These are phyloP conservation scores for Tritrichomonas musculus DNA, from an alignment of 208 protist genomes.

Conservation along the genomic window DNA sequence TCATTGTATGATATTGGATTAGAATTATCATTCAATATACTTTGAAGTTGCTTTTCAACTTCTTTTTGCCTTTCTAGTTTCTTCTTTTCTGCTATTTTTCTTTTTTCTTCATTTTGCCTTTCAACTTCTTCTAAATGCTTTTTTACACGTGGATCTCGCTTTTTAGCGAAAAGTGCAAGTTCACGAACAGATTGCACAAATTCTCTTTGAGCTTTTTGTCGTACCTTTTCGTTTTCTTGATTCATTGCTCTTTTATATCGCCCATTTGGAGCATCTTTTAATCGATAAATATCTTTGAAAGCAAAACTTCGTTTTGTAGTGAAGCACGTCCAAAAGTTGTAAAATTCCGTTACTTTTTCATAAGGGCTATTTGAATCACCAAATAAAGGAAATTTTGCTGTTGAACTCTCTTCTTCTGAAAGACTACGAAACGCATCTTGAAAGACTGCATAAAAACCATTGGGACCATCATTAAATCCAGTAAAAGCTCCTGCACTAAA, in stretches of 20 bases:
- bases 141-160: conserved; percentile 4
- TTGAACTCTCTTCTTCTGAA: background rate
- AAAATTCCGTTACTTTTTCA: background rate
- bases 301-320: background rate
- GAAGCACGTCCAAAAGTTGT: conserved; percentile 13
- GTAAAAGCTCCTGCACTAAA: background rate
- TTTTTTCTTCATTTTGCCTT: background rate
- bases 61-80: background rate
- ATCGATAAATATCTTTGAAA: background rate
- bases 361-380: background rate
- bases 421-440: background rate
- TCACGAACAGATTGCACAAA: background rate
- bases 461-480: background rate
- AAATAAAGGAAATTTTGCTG: background rate
- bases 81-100: background rate
- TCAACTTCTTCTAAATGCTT: background rate
- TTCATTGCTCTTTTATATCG: background rate
- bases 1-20: background rate
- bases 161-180: background rate
- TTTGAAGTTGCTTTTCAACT: background rate
- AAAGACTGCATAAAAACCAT: background rate
- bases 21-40: background rate
- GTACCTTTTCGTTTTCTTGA: background rate
- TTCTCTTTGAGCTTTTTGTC: background rate
- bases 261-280: background rate